These are phyloP conservation scores for Psidium guajava DNA, from an alignment of 345 rosid species.

Conservation along the genomic window DNA sequence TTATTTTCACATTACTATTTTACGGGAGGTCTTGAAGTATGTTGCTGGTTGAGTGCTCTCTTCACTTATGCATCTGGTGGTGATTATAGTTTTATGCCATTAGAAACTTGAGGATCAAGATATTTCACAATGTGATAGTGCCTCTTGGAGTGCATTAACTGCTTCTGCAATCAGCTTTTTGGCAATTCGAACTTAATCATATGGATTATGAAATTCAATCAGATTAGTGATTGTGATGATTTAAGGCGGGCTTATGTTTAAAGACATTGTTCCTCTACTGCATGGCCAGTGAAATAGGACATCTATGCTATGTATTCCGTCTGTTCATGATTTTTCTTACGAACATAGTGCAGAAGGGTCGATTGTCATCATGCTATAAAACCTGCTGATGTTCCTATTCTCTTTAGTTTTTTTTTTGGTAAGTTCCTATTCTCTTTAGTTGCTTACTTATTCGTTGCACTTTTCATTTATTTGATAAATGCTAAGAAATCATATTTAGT, in stretches of 20 bases:
- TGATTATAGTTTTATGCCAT: neutral
- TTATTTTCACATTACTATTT: neutral
- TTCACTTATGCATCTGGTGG: neutral
- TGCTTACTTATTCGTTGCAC: neutral
- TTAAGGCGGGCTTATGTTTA: neutral
- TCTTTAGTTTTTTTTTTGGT: too few species aligned
- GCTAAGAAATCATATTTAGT: neutral
- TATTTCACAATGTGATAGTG: neutral
- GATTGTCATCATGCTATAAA: neutral
- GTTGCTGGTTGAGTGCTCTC: neutral
- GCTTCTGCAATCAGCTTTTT: neutral
- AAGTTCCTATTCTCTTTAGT: neutral
- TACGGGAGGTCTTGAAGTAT: neutral
- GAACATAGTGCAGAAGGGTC: neutral
- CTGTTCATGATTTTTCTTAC: neutral
- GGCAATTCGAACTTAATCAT: neutral
- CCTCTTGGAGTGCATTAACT: neutral
- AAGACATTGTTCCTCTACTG: neutral
- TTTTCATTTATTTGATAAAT: neutral
- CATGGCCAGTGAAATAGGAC: neutral
- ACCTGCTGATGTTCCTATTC: neutral
- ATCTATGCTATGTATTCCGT: too few species aligned
- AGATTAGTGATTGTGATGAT: neutral
- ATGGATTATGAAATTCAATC: neutral
- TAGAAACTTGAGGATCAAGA: neutral